Evolutionary conservation across 495 filamentous ascomycete species (phyloP).

Genomic region (Lasiosphaeria ovina): DNA sequence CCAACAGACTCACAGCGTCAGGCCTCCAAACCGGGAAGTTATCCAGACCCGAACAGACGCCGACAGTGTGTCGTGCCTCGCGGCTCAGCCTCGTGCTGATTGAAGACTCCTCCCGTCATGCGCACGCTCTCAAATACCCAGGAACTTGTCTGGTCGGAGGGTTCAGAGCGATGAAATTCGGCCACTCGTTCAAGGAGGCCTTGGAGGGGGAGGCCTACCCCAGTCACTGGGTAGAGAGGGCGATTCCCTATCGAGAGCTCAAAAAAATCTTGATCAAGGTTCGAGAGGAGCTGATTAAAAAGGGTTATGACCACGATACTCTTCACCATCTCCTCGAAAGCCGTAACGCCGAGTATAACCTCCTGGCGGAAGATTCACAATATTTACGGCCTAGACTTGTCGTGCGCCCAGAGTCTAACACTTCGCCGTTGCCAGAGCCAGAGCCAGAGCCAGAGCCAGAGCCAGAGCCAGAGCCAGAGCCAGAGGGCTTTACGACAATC

Average conservation of each 20-base stretch:
- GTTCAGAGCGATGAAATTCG: constrained; percentile 65
- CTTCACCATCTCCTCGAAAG: constrained; percentile 49
- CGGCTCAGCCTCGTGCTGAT: too few relatives aligned
- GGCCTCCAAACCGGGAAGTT: too few relatives aligned
- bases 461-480: not conserved
- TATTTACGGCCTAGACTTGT: constrained; percentile 27
- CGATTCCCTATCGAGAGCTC: constrained; percentile 69
- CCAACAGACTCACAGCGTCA: too few relatives aligned
- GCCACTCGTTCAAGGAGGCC: constrained; percentile 60
- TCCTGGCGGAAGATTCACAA: constrained; percentile 35
- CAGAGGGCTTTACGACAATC: not conserved
- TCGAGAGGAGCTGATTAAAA: constrained; percentile 53
- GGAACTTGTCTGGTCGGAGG: constrained; percentile 20
- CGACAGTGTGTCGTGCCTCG: too few relatives aligned
- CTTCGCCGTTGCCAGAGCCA: constrained; percentile 1
- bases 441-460: not conserved
- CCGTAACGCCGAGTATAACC: constrained; percentile 46
- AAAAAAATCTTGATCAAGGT: constrained; percentile 75
- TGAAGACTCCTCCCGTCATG: constrained; percentile 23
- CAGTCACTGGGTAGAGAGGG: constrained; percentile 63
- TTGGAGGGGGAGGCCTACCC: constrained; percentile 59
- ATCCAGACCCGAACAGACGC: too few relatives aligned
- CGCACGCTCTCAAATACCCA: constrained; percentile 18
- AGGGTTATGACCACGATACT: constrained; percentile 63
- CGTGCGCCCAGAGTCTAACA: constrained; percentile 20